Base-by-base conservation (phyloP, 768 basidiomycete species). In the Mrakia blollopis region DNA sequence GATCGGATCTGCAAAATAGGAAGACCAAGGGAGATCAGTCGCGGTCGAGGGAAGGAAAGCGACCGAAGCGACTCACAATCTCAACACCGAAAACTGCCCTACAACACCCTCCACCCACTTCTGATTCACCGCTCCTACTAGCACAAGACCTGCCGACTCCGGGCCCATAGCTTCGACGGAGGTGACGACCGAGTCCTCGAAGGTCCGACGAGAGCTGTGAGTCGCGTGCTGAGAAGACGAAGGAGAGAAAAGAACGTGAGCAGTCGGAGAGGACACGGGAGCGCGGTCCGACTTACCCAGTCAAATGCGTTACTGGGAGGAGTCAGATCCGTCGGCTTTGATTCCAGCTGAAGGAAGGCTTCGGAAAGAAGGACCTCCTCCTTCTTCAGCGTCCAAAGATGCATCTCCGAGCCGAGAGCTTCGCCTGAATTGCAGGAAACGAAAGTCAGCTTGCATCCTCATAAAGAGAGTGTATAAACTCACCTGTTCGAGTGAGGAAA, bases 241-340 rank as follows among this genome's bases (percentile, higher is more conserved):
- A 57, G 35, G 52, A 72, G 25, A 23, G 71, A 54, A n/a, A n/a
- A n/a, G n/a, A n/a, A n/a, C n/a, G 71, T 30, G 11, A 32, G 44
- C n/a, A 18, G 0, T 30, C 35, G n/a, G n/a, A n/a, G n/a, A n/a
- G n/a, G n/a, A n/a, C n/a, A n/a, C n/a, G n/a, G n/a, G n/a, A n/a
- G n/a, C n/a, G n/a, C n/a, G n/a, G n/a, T n/a, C n/a, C n/a, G 39
- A 57, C 65, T 44, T 25, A 68, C 65, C 65, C 65, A 71, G n/a
- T 47, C 69, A 10, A 71, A 71, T 28, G 47, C 37, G n/a, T 37
- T 54, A 50, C 30, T n/a, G 16, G 69, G 28, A 23, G n/a, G 69
- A 14, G 69, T 10, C 23, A 30, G 39, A 25, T 71, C 69, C 14
- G 69, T 25, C 28, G 69, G 39, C 28, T 71, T 50, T 2, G 69